These are phyloP conservation scores for Hypocrella siamensis DNA, from an alignment of 2,329 filamentous ascomycete species.

Conservation along the genomic window DNA sequence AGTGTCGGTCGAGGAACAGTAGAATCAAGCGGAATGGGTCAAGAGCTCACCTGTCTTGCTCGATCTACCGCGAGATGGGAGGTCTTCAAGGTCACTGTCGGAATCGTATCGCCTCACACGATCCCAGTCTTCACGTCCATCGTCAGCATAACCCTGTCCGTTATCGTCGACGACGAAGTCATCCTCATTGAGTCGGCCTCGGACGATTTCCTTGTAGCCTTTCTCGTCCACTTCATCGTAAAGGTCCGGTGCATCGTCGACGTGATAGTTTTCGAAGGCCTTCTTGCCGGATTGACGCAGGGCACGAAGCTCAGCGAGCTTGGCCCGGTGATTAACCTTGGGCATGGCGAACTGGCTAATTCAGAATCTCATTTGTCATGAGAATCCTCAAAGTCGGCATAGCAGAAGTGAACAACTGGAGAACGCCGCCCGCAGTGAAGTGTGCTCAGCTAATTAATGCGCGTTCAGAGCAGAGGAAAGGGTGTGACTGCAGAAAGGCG, in stretches of 20 bases:
- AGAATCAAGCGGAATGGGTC: not conserved
- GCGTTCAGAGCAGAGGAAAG: too few species aligned
- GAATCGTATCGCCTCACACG: conserved; percentile 52
- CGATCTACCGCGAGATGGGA: conserved; percentile 26
- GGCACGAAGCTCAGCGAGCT: conserved; percentile 65
- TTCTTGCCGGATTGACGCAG: conserved; percentile 84
- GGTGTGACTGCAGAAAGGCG: too few species aligned
- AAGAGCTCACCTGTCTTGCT: conserved; percentile 35
- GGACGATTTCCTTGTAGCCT: conserved; percentile 90
- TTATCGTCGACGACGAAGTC: conserved; percentile 99
- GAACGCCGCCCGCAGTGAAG: too few species aligned
- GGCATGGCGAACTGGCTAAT: conserved; percentile 15
- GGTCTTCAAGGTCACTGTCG: conserved; percentile 46
- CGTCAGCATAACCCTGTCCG: conserved; percentile 90
- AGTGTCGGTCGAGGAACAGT: conserved; percentile 2
- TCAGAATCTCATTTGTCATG: too few species aligned
- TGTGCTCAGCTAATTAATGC: too few species aligned
- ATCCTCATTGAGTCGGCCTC: conserved; percentile 76
- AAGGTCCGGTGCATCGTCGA: conserved; percentile 67
- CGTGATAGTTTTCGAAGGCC: conserved; percentile 71
- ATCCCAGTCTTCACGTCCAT: conserved; percentile 91
- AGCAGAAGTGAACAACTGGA: too few species aligned
- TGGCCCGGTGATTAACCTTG: conserved; percentile 25
- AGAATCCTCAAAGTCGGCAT: too few species aligned
- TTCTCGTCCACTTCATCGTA: conserved; percentile 97